Percentiles rank a stretch among this genome's conserved stretches.
Evolutionary conservation across 2,329 filamentous ascomycete genomes (phyloP).

Genomic region (Paramyrothecium roridum): DNA sequence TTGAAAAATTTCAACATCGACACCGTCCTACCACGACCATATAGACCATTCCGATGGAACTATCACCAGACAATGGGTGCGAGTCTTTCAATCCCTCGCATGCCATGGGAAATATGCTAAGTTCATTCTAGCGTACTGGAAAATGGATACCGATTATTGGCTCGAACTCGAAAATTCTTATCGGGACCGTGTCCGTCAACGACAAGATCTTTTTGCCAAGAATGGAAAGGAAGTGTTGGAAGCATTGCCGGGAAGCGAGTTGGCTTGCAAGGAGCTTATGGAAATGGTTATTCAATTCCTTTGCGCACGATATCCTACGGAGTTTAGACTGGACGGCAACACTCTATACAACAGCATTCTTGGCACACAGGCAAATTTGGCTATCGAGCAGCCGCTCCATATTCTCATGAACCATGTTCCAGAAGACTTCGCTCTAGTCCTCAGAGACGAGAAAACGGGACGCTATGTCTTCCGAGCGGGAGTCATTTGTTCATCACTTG

Average conservation of each 20-base stretch:
- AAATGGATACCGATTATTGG: slow-evolving; percentile 82
- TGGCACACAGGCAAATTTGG: slow-evolving; percentile 57
- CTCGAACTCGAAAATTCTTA: slow-evolving; percentile 82
- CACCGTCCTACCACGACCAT: slow-evolving; percentile 69
- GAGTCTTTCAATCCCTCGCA: not conserved
- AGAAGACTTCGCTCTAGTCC: slow-evolving; percentile 77
- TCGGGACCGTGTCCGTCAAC: slow-evolving; percentile 61
- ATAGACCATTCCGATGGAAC: slow-evolving; percentile 76
- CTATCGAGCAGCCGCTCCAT: slow-evolving; percentile 59
- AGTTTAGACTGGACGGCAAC: slow-evolving; percentile 61
- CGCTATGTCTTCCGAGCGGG: slow-evolving; percentile 74
- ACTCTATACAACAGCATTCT: slow-evolving; percentile 69
- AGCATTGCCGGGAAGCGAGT: slow-evolving; percentile 68
- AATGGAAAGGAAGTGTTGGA: slow-evolving; percentile 65
- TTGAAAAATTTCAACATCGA: slow-evolving; percentile 65
- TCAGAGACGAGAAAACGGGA: slow-evolving; percentile 69
- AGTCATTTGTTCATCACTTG: slow-evolving; percentile 73
- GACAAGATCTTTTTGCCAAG: slow-evolving; percentile 60
- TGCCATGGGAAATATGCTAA: slow-evolving; percentile 23
- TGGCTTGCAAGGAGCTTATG: slow-evolving; percentile 83
- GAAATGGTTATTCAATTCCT: slow-evolving; percentile 81
- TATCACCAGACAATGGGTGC: slow-evolving; percentile 92
- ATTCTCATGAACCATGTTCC: slow-evolving; percentile 75
- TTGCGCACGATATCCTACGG: slow-evolving; percentile 72
- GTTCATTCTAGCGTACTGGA: slow-evolving; percentile 60